Evolutionary conservation across 345 rosid species (phyloP), one percentile per base, ranked within the genome.

Genomic region (Cardamine resedifolia): DNA sequence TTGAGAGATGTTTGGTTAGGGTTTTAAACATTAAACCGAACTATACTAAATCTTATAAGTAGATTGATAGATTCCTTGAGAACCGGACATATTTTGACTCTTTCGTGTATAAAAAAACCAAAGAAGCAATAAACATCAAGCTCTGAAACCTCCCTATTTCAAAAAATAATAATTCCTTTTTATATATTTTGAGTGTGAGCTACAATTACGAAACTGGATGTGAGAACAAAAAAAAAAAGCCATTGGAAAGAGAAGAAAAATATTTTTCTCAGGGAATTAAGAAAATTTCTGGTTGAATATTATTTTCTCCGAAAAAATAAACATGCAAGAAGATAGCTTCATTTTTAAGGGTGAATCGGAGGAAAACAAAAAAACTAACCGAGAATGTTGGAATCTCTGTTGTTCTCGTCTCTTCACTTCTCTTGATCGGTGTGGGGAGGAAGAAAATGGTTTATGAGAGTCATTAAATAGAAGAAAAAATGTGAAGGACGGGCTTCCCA

Each of bases 401-500:
- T 6, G 45, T 16, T 31, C 45, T 39, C 45, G 41, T 4, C 31
- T 39, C 55, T 63, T 63, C 12, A 3, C 19, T 39, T 52, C 5
- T 62, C 43, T 39, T 10, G 34, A 43, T 53, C 64, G n/a, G 28
- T 43, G 38, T 14, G 4, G 70, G 1, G n/a, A 28, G 14, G 69
- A 21, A 20, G 19, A 28, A 41, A 62, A 28, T 36, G 12, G 58
- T 7, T 4, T 5, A 3, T 7, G 27, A 16, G 19, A 41, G 5
- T 10, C 6, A 30, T 20, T 63, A 72, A 52, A 49, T 51, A 50
- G 36, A 39, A 43, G 52, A 16, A 43, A 9, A 34, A 4, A 2
- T 6, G 24, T 30, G 57, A 52, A n/a, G n/a, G n/a, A n/a, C 26
- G 64, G 21, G 49, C 38, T 72, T 72, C 70, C 55, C 49, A 55